A percentile compares a stretch with the other conserved stretches of the same genome.
Conservation (phyloP, 75 land plant species). For the Pinus taeda region DNA sequence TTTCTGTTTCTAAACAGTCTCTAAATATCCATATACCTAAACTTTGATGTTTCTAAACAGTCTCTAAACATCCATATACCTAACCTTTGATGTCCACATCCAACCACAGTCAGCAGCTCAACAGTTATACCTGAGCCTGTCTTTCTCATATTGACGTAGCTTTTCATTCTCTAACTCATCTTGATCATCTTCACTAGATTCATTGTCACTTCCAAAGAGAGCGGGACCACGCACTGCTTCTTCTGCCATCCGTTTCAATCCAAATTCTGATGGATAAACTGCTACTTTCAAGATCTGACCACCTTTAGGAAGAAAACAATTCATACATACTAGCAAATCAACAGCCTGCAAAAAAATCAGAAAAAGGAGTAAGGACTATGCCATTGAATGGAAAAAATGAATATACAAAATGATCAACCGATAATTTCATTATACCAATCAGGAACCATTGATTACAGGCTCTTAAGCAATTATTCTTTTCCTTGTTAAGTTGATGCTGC, state of each 20-base stretch:
- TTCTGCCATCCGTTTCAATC: slow-evolving; percentile 75
- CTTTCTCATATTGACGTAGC: slow-evolving; percentile 75
- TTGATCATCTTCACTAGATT: slow-evolving; percentile 49
- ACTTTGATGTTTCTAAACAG: neutral
- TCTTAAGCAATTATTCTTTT: neutral
- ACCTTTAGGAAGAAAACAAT: slow-evolving; percentile 81
- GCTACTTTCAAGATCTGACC: slow-evolving; percentile 65
- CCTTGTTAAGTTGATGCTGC: neutral
- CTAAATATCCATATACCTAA: neutral
- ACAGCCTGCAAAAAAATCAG: slow-evolving; percentile 51
- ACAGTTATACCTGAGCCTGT: slow-evolving; percentile 62
- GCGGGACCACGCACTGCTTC: slow-evolving; percentile 80
- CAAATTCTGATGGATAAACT: slow-evolving; percentile 94
- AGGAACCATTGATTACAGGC: neutral
- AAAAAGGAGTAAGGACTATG: neutral
- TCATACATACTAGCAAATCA: slow-evolving; percentile 72
- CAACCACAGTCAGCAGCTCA: neutral
- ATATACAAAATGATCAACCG: neutral
- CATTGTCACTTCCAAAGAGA: slow-evolving; percentile 42
- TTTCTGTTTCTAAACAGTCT: neutral
- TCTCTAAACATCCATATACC: neutral
- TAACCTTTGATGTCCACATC: neutral
- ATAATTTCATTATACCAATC: neutral
- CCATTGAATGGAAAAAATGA: neutral
- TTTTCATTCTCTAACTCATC: slow-evolving; percentile 60